Evolutionary conservation across 1,284 basidiomycete genomes (phyloP).

Genomic region (Boletus calvinii): DNA sequence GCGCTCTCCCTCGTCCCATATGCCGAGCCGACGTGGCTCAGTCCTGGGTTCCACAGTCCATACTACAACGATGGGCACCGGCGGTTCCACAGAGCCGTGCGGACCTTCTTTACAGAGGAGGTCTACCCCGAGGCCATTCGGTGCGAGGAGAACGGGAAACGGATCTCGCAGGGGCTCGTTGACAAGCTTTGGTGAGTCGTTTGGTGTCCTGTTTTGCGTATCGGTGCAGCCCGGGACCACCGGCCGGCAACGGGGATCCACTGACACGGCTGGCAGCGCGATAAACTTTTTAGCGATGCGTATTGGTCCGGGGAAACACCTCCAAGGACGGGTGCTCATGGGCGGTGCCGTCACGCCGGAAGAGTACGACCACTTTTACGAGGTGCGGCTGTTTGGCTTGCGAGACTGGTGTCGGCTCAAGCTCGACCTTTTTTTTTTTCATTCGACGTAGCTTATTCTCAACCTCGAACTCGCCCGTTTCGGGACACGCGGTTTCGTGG

Average conservation of each 20-base stretch:
- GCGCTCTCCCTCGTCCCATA: constrained; percentile 81
- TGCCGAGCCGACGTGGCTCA: constrained; percentile 87
- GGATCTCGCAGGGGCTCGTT: constrained; percentile 70
- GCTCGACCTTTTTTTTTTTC: constrained; percentile 8
- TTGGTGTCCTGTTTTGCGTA: too few relatives aligned
- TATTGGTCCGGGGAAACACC: constrained; percentile 84
- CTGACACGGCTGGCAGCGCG: constrained; percentile 43
- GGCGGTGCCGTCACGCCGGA: constrained; percentile 86
- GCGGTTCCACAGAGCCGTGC: constrained; percentile 62
- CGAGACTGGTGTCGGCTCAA: background rate
- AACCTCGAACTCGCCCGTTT: constrained; percentile 85
- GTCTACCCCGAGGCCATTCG: constrained; percentile 62
- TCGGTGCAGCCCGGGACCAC: background rate
- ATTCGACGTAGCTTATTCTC: constrained; percentile 61
- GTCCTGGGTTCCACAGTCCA: constrained; percentile 75
- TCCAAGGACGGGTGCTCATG: constrained; percentile 84
- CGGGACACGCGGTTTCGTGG: constrained; percentile 82
- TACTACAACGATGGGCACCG: constrained; percentile 81
- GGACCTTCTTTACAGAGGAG: constrained; percentile 64
- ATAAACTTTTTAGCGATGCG: constrained; percentile 90
- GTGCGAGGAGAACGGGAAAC: constrained; percentile 81
- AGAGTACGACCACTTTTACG: constrained; percentile 83
- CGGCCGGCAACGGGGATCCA: background rate
- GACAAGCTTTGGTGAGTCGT: constrained; percentile 64
- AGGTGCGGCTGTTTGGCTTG: constrained; percentile 39